Evolutionary conservation across 441 rosid species (phyloP), one percentile per base, ranked within the genome.

Genomic region (Croton setiger): DNA sequence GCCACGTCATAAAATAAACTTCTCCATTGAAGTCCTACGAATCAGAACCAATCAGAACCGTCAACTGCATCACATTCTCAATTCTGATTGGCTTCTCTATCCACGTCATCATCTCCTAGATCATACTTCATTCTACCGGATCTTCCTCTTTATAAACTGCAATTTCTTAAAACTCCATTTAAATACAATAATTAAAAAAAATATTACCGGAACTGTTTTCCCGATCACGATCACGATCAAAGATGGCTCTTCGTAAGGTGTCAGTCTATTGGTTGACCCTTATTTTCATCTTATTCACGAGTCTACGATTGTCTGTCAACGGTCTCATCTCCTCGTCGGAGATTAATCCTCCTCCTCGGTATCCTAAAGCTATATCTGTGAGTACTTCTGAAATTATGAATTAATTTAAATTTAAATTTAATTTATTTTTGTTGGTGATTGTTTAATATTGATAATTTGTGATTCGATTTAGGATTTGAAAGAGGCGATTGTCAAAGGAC

Each of bases 321-420:
- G 85, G 88, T 56, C 70, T 83, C 69, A 63, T 76, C 60, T 76
- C 90, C 44, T 20, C 86, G 39, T 82, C 77, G 39, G 76, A 76
- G 9, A 64, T 75, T 43, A 51, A 12, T 75, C 75, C 72, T 39
- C 74, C 78, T 36, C 70, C 78, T 2, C 18, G n/a, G 13, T 75
- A 75, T 76, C 93, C 97, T n/a, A 89, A 89, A 77, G 89, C 95
- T 51, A 88, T 91, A 56, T 81, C 85, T 21, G 97, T 93, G 65
- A 79, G 86, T 65, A 1, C 4, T n/a, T 12, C 23, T 73, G 12
- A 3, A 13, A 20, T 31, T 17, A 36, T 55, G 5, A 13, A 15
- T 48, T 48, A 14, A 5, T 15, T 48, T 27, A 27, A 27, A 27
- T 27, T 27, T 27, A 27, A 27, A n/a, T n/a, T n/a, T n/a, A n/a